Evolutionary conservation across 2,329 filamentous ascomycete genomes (phyloP), one percentile per base, ranked within the genome.

Genomic region (Ascochyta lentis): DNA sequence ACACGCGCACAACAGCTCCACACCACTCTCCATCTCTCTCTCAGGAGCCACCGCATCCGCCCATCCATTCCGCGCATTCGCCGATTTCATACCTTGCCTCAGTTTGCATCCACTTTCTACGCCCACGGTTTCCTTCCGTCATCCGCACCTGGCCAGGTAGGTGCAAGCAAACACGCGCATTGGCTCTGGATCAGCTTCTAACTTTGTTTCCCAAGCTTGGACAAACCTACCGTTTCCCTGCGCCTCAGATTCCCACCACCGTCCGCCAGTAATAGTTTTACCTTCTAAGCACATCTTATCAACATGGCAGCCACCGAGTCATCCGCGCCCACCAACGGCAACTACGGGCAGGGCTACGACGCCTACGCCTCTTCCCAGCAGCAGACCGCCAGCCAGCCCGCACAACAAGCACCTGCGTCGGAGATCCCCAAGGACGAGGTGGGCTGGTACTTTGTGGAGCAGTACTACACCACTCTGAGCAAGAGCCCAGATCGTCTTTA

Each of bases 391-490:
- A 65, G 60, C 59, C 70, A 72, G 59, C 56, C 64, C 24, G 59
- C 61, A 58, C 66, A 61, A 64, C 64, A 65, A 64, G 64, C 67
- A 22, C 48, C 69, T 29, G 65, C 70, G 24, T 66, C 70, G 23
- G 79, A 82, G 39, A 84, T 86, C 60, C 81, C 81, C 69, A 97
- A 96, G 82, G 92, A 96, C 76, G 92, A 98, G 81, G 92, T 99
- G 66, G 95, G 92, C 78, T 99, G 95, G 95, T 98, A 94, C 81
- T 99, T 99, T 69, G 95, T 99, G 56, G 93, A 98, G 85, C 92
- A 96, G 79, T 99, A 97, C 84, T 99, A 99, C 81, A 98, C 91
- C 68, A 99, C 92, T 60, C 81, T 99, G 73, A 97, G 93, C 86
- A 93, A 94, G 79, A 90, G 83, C 65, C 93, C 95, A 22, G 92